These are phyloP conservation scores for Gossypium rotundifolium DNA, from an alignment of 345 rosid species.

Conservation along the genomic window DNA sequence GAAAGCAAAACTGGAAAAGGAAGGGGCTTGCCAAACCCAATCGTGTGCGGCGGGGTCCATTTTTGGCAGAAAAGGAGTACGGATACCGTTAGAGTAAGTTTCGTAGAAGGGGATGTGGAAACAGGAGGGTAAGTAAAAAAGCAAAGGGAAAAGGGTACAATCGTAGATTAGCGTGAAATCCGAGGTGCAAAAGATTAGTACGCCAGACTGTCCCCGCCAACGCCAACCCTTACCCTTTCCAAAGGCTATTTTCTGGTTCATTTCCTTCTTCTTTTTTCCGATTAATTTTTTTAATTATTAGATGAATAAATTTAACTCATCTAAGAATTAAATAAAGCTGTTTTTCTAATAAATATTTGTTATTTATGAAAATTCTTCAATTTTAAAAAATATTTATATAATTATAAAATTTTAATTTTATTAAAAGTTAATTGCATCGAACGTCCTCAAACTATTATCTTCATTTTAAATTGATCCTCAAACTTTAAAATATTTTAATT, in stretches of 20 bases:
- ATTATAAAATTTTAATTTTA: no score
- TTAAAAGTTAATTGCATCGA: no score
- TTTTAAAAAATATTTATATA: no score
- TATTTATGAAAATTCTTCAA: no score
- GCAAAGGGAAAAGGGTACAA: constrained; percentile 21
- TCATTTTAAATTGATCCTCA: no score
- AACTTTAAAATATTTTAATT: no score
- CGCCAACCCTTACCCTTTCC: neutral
- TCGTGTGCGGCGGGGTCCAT: neutral
- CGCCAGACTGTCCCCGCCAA: constrained; percentile 84
- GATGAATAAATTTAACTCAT: no score
- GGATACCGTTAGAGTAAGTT: constrained; percentile 17
- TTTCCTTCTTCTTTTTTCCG: neutral
- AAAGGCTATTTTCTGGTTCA: neutral
- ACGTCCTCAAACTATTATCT: no score
- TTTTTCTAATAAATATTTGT: no score
- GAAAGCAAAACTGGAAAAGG: neutral
- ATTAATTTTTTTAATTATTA: no score
- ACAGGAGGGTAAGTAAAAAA: neutral
- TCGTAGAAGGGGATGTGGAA: neutral
- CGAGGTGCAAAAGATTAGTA: constrained; percentile 29
- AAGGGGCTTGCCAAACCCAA: neutral
- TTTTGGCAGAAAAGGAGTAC: constrained; percentile 14
- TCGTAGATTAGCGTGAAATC: constrained; percentile 32
- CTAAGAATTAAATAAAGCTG: no score